Conservation (phyloP, 495 filamentous ascomycete species). For the Talaromyces wortmannii region DNA sequence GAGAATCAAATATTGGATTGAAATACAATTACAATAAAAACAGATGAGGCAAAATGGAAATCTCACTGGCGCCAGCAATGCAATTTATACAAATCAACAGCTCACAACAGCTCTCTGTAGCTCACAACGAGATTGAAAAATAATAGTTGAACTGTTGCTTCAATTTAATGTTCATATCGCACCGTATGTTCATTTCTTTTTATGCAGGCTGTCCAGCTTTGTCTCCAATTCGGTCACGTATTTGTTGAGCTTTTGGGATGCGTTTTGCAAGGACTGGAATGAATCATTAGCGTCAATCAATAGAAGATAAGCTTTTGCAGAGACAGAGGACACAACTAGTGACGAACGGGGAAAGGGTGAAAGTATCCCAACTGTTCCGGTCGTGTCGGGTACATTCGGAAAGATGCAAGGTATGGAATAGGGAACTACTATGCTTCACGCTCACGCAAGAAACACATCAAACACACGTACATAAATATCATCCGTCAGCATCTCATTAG, state of each 20-base stretch:
- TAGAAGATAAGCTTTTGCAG: conserved; percentile 8
- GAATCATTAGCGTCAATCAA: not conserved
- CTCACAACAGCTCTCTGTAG: not conserved
- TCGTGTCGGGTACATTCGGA: too few species aligned
- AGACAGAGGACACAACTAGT: conserved; percentile 11
- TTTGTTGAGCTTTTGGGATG: conserved; percentile 76
- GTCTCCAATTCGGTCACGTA: conserved; percentile 80
- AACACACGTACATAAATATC: conserved; percentile 84
- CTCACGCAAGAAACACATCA: not conserved
- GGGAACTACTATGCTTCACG: not conserved
- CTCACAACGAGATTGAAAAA: too few species aligned
- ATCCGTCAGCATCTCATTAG: conserved; percentile 89
- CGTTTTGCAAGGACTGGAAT: conserved; percentile 72
- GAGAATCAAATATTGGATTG: not conserved
- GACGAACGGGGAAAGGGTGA: too few species aligned
- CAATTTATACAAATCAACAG: not conserved
- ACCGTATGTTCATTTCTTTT: conserved; percentile 41
- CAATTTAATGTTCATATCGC: not conserved
- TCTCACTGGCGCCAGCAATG: not conserved
- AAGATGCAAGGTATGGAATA: not conserved
- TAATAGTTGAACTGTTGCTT: not conserved
- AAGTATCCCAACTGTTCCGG: too few species aligned
- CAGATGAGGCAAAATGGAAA: not conserved
- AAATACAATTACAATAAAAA: not conserved
- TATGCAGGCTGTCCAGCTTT: conserved; percentile 64